Base-by-base conservation (phyloP, 805 yeast species). In the Peterozyma xylosa region DNA sequence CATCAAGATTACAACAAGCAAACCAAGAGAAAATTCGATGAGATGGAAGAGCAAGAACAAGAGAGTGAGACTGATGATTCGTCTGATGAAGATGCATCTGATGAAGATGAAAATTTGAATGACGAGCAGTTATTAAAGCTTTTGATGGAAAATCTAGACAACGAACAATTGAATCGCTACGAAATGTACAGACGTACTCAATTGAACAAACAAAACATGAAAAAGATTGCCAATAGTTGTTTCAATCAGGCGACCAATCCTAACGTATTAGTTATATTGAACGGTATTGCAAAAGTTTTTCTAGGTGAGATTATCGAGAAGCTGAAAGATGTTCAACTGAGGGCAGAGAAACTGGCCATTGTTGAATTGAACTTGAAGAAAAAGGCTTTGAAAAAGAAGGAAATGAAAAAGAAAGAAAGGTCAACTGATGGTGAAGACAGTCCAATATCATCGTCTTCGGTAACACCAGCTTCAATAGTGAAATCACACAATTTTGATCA, bases 281-380 rank as follows among this genome's bases (percentile, higher is more conserved):
- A 91, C 5, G 96, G 96, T 59, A 74, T 88, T 44, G 85, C 95
- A 2, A 90, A 90, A 58, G 85, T 87, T 53, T 82, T 86, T 58
- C 74, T 89, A n/a, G 96, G 96, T 11, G 97, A 90, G 53, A 74
- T 90, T 14, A 83, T 90, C 11, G 95, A 90, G 49, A 71, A 78
- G 53, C 95, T 96, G 0, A 71, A 82, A 48, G 83, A 78, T 42
- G 78, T 86, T 1, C 90, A 86, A 56, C 67, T 73, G 43, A 68
- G 74, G 45, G 75, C 76, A 53, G 62, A 68, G 53, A 69, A 74
- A 62, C 58, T 68, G 45, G 52, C 63, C 51, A 65, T 62, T 10
- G 48, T 58, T 29, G 68, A 66, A 41, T 66, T 68, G 48, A 55
- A 63, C 36, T 63, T 65, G 27, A 66, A 74, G 53, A 76, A 74